Percentiles rank a stretch among this genome's conserved stretches.
These are phyloP conservation scores for Leccinum subspadiceum DNA, from an alignment of 1,284 basidiomycete species.

Conservation along the genomic window DNA sequence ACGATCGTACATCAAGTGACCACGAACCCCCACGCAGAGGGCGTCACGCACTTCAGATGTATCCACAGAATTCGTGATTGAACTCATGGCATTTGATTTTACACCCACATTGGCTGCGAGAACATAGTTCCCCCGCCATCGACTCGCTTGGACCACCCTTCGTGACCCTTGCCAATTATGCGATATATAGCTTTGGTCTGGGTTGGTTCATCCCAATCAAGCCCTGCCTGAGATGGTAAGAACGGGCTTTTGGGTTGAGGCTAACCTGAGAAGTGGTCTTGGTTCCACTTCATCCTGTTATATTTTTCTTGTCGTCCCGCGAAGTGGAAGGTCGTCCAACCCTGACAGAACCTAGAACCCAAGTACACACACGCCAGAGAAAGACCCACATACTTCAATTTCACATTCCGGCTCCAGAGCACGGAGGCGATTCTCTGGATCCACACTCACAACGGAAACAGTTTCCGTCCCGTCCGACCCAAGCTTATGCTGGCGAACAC, in stretches of 20 bases:
- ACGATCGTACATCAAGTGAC: slow-evolving; percentile 58
- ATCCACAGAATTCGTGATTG: not conserved
- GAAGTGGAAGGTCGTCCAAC: slow-evolving; percentile 88
- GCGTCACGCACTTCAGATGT: slow-evolving; percentile 61
- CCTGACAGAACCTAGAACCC: slow-evolving; percentile 40
- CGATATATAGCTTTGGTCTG: slow-evolving; percentile 63
- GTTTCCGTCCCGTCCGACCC: slow-evolving; percentile 82
- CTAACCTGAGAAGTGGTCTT: slow-evolving; percentile 72
- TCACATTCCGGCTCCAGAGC: slow-evolving; percentile 59
- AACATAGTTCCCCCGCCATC: slow-evolving; percentile 76
- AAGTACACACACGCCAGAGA: slow-evolving; percentile 1
- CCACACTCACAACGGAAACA: slow-evolving; percentile 76
- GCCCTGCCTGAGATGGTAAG: slow-evolving; percentile 44
- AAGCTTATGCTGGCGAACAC: slow-evolving; percentile 60
- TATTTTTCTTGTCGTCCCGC: slow-evolving; percentile 77
- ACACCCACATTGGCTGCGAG: slow-evolving; percentile 63
- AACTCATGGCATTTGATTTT: not conserved
- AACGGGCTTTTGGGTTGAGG: not conserved
- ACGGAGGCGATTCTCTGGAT: slow-evolving; percentile 59
- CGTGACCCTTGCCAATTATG: slow-evolving; percentile 52
- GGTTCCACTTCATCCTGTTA: slow-evolving; percentile 64
- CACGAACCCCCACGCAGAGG: slow-evolving; percentile 64
- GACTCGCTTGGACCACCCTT: slow-evolving; percentile 71
- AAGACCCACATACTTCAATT: slow-evolving; percentile 55
- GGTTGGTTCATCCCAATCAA: slow-evolving; percentile 83